These are phyloP conservation scores for Neolentinus lepideus DNA, from an alignment of 1,284 basidiomycete species.

Conservation along the genomic window DNA sequence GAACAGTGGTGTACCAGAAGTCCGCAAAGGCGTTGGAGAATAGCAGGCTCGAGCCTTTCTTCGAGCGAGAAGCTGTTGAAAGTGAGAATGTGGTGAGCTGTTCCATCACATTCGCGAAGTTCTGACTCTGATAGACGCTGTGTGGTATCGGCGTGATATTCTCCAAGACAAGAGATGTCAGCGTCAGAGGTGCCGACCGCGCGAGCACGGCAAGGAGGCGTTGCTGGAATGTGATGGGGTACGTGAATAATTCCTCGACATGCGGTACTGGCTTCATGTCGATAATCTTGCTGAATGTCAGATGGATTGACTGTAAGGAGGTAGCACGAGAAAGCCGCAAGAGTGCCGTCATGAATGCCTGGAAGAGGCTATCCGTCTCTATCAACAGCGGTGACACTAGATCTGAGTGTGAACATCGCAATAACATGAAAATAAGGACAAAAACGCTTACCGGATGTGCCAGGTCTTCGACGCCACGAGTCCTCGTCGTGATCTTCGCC, in stretches of 20 bases:
- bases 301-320: background rate
- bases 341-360: background rate
- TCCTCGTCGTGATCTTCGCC: background rate
- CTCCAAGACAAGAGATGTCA: background rate
- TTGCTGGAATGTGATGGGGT: background rate
- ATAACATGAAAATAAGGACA: background rate
- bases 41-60: background rate
- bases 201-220: background rate
- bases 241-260: background rate
- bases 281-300: background rate
- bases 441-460: background rate
- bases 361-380: background rate
- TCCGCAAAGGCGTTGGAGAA: background rate
- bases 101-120: background rate
- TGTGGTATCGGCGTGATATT: background rate
- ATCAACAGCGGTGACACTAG: background rate
- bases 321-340: background rate
- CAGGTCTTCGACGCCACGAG: background rate
- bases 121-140: background rate
- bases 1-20: background rate
- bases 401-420: background rate
- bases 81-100: background rate
- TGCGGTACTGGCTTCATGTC: background rate
- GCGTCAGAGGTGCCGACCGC: background rate
- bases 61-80: background rate